A percentile compares a stretch with the other conserved stretches of the same genome.
These are phyloP conservation scores for Letharia columbiana DNA, from an alignment of 495 filamentous ascomycete species.

Conservation along the genomic window DNA sequence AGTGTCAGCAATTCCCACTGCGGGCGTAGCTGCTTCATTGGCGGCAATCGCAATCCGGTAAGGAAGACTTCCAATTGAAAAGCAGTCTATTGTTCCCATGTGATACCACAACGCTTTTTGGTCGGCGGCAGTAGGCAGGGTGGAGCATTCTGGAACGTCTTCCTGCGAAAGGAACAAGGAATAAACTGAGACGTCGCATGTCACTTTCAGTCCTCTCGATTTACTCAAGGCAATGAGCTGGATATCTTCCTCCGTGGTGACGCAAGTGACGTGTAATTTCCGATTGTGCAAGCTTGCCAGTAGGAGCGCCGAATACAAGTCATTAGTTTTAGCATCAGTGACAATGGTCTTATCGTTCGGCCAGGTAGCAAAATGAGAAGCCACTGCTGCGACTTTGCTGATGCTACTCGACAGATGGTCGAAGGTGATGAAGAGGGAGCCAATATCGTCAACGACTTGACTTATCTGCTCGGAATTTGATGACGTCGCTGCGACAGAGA, in stretches of 20 bases:
- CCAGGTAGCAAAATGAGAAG: slow-evolving; percentile 74
- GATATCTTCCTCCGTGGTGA: slow-evolving; percentile 77
- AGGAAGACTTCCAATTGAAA: slow-evolving; percentile 75
- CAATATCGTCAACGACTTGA: slow-evolving; percentile 64
- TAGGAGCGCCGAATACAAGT: slow-evolving; percentile 70
- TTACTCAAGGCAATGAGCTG: slow-evolving; percentile 72
- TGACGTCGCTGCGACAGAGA: slow-evolving; percentile 73
- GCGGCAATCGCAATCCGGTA: slow-evolving; percentile 61
- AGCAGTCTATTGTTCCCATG: slow-evolving; percentile 68
- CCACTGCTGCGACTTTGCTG: slow-evolving; percentile 75
- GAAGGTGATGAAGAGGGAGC: slow-evolving; percentile 81
- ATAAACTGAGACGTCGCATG: slow-evolving; percentile 77
- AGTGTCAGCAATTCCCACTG: slow-evolving; percentile 65
- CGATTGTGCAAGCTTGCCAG: slow-evolving; percentile 75
- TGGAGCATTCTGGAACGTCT: slow-evolving; percentile 62
- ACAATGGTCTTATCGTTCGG: slow-evolving; percentile 74
- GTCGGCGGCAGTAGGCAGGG: slow-evolving; percentile 60
- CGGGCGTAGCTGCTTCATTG: slow-evolving; percentile 48
- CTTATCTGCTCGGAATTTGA: slow-evolving; percentile 68
- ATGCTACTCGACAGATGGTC: slow-evolving; percentile 81
- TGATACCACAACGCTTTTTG: slow-evolving; percentile 76
- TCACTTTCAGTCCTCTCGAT: slow-evolving; percentile 73
- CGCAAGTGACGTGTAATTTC: slow-evolving; percentile 76
- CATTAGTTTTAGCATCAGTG: slow-evolving; percentile 76
- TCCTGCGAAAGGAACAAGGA: slow-evolving; percentile 68